Percentiles rank a stretch among this genome's conserved stretches.
Evolutionary conservation across 805 yeast genomes (phyloP).

Genomic region (Schizosaccharomyces osmophilus): DNA sequence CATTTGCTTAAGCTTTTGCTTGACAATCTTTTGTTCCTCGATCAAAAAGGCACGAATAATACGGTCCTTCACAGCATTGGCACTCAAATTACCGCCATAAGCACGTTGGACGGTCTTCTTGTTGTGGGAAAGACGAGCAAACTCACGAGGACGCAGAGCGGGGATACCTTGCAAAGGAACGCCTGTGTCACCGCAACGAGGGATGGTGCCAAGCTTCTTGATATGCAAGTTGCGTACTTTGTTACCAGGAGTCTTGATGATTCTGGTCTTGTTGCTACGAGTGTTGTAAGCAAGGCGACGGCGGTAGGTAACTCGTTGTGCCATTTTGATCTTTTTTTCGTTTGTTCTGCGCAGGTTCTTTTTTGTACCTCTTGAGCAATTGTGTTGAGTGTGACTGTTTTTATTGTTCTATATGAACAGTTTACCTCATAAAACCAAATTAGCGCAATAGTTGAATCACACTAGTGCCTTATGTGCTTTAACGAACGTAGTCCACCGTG

Average conservation of each 20-base stretch:
- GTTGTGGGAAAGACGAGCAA: constrained; percentile 84
- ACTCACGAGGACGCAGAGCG: constrained; percentile 93
- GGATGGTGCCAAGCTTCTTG: constrained; percentile 66
- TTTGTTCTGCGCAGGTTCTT: constrained; percentile 1
- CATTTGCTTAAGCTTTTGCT: constrained; percentile 16
- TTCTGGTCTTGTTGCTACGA: constrained; percentile 97
- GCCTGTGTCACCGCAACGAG: constrained; percentile 41
- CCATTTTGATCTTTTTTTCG: not conserved
- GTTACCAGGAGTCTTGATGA: constrained; percentile 99
- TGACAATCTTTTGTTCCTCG: constrained; percentile 99
- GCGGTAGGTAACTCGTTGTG: constrained; percentile 3
- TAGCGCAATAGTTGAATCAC: not conserved
- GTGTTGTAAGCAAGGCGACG: constrained; percentile 45
- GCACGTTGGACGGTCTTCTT: constrained; percentile 98
- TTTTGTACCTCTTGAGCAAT: not conserved
- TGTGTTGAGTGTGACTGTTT: not conserved
- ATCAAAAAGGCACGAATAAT: constrained; percentile 97
- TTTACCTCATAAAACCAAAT: not conserved
- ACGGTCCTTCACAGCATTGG: constrained; percentile 79
- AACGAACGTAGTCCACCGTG: no score
- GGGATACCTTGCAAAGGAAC: constrained; percentile 21
- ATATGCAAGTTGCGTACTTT: constrained; percentile 92
- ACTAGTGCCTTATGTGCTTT: no score
- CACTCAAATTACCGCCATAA: constrained; percentile 98
- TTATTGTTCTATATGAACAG: not conserved